These are phyloP conservation scores for Houttuynia cordata DNA, from an alignment of 164 flowering plant species.

Conservation along the genomic window DNA sequence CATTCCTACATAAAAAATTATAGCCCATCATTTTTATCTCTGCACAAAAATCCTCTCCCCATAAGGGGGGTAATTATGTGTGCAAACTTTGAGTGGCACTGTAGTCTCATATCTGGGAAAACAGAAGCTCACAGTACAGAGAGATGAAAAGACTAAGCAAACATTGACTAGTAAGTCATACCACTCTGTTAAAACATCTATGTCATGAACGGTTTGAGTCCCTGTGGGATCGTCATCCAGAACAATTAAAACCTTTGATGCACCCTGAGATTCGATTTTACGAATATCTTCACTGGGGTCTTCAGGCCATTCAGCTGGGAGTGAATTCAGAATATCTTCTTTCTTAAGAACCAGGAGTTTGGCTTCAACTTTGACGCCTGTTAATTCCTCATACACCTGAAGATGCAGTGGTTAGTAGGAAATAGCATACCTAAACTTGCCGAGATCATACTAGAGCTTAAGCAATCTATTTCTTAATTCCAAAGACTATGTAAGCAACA, in stretches of 20 bases:
- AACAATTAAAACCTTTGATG: conserved; percentile 64
- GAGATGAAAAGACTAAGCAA: background rate
- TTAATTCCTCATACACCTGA: conserved; percentile 86
- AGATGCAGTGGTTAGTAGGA: background rate
- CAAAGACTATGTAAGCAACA: too few species aligned
- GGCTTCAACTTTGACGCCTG: conserved; percentile 87
- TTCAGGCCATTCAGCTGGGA: conserved; percentile 83
- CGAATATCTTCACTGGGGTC: conserved; percentile 65
- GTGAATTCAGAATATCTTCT: conserved; percentile 51
- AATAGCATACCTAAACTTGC: background rate
- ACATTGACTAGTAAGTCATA: conserved; percentile 14
- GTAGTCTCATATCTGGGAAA: too few species aligned
- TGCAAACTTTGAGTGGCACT: too few species aligned
- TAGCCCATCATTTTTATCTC: background rate
- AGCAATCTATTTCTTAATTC: too few species aligned
- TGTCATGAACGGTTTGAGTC: conserved; percentile 95
- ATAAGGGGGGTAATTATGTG: background rate
- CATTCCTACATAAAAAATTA: conserved; percentile 40
- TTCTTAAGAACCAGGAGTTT: conserved; percentile 54
- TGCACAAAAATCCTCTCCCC: background rate
- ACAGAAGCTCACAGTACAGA: too few species aligned
- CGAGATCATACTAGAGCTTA: too few species aligned
- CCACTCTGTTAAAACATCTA: conserved; percentile 98
- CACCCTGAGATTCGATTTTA: conserved; percentile 24
- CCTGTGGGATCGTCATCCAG: conserved; percentile 99